phyloP scores from a whole-genome alignment of 192 early-diverging fungal genomes.

The Mortierella claussenii region DNA sequence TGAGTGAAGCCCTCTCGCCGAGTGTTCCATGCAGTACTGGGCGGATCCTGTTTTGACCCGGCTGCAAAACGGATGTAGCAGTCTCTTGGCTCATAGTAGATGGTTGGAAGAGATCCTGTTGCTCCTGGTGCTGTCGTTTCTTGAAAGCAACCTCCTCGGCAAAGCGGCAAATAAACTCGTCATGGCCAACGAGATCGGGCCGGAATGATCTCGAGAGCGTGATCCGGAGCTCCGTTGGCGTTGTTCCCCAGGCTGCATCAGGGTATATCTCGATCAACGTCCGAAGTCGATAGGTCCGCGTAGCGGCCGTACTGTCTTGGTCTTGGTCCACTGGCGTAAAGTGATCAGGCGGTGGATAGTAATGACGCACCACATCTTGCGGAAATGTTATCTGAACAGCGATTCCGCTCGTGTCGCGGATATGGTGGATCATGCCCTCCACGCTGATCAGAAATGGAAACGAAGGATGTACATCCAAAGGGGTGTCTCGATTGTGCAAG shows the following conservation, averaged over 20 bases:
- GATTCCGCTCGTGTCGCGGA: slow-evolving; percentile 22
- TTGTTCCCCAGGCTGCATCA: slow-evolving; percentile 31
- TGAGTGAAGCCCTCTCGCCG: too few species aligned
- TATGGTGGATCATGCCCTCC: slow-evolving; percentile 35
- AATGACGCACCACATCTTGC: slow-evolving; percentile 26
- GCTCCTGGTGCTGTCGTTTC: slow-evolving; percentile 22
- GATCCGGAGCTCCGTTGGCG: slow-evolving; percentile 27
- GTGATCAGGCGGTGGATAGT: slow-evolving; percentile 45
- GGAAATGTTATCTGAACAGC: slow-evolving; percentile 44
- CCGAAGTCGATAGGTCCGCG: slow-evolving; percentile 22
- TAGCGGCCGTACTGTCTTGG: too few species aligned
- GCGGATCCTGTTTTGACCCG: not conserved
- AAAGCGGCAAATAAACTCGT: slow-evolving; percentile 51
- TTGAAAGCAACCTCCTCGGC: slow-evolving; percentile 38
- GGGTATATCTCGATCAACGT: slow-evolving; percentile 49
- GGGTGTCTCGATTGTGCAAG: slow-evolving; percentile 20
- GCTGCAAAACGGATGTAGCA: not conserved
- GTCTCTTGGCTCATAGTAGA: not conserved
- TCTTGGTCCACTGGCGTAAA: slow-evolving; percentile 20
- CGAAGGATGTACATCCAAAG: slow-evolving; percentile 33
- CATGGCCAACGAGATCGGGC: slow-evolving; percentile 40
- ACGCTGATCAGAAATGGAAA: slow-evolving; percentile 49
- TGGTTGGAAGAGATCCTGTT: slow-evolving; percentile 10
- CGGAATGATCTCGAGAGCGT: slow-evolving; percentile 34
- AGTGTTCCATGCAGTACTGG: too few species aligned